Percentiles rank a stretch among this genome's conserved stretches.
phyloP scores from a whole-genome alignment of 176 grass and related monocot species.

The Bothriochloa decipiens region DNA sequence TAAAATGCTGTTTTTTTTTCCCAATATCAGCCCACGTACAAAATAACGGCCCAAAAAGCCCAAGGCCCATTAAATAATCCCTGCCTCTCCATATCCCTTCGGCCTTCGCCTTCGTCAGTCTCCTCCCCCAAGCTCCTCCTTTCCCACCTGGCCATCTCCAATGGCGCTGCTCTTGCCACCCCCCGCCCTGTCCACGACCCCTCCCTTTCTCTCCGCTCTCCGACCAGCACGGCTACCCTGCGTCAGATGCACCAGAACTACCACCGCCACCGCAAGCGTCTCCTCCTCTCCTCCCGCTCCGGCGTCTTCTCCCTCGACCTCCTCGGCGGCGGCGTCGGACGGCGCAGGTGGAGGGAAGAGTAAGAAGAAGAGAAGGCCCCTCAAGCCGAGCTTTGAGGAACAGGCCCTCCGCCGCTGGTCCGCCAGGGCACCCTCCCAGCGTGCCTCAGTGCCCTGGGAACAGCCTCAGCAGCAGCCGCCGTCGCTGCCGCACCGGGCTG shows the following conservation, averaged over 20 bases:
- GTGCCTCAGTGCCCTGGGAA: slow-evolving; percentile 74
- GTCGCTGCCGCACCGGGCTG: not conserved
- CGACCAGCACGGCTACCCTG: not conserved
- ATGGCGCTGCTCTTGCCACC: slow-evolving; percentile 46
- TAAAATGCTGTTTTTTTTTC: too few species aligned
- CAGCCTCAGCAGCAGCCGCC: slow-evolving; percentile 32
- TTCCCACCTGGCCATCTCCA: slow-evolving; percentile 2
- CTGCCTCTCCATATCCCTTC: slow-evolving; percentile 18
- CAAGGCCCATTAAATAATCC: not conserved
- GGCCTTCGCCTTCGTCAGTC: not conserved
- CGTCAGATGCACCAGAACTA: not conserved
- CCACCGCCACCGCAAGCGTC: not conserved
- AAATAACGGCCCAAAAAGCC: too few species aligned
- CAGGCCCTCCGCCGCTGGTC: slow-evolving; percentile 78
- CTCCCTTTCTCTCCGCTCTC: slow-evolving; percentile 27
- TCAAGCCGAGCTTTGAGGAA: slow-evolving; percentile 69
- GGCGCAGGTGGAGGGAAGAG: slow-evolving; percentile 18
- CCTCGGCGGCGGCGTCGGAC: slow-evolving; percentile 22
- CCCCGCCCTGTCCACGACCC: slow-evolving; percentile 5
- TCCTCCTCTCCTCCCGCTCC: not conserved
- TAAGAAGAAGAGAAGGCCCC: slow-evolving; percentile 56
- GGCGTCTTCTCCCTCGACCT: slow-evolving; percentile 22
- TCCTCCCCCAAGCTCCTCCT: not conserved
- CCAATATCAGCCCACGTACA: not conserved
- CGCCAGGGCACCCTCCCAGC: slow-evolving; percentile 53